Evolutionary conservation across 2,329 filamentous ascomycete genomes (phyloP).

Genomic region (Kalaharituber pfeilii): DNA sequence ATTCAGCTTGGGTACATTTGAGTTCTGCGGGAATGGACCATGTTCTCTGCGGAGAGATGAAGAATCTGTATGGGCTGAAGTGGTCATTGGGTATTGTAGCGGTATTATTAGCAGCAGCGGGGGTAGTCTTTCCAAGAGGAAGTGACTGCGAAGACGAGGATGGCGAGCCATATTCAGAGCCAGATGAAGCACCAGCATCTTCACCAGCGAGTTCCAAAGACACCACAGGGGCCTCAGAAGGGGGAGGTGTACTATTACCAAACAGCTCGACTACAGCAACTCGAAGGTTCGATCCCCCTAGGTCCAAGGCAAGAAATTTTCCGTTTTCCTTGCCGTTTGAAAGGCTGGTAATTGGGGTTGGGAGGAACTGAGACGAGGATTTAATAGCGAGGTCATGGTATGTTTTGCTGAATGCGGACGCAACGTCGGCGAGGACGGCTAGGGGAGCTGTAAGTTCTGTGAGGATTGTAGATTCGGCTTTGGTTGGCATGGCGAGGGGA

Average conservation of each 20-base stretch:
- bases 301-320: conserved; percentile 45
- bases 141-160: background rate
- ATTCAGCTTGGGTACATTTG: conserved; percentile 40
- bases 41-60: conserved; percentile 7
- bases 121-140: background rate
- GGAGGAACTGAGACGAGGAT: conserved; percentile 12
- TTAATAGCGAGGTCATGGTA: conserved; percentile 16
- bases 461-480: too few species aligned
- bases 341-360: conserved; percentile 25
- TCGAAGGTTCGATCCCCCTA: conserved; percentile 51
- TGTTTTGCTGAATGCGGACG: conserved; percentile 8
- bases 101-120: too few species aligned
- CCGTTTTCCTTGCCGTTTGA: conserved; percentile 44
- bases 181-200: too few species aligned
- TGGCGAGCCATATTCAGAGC: background rate
- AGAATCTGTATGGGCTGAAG: too few species aligned
- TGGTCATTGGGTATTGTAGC: too few species aligned
- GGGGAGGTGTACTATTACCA: conserved; percentile 36
- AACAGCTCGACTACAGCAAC: conserved; percentile 45
- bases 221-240: background rate
- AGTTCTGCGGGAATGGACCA: conserved; percentile 36
- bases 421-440: background rate
- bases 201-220: background rate
- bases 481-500: too few species aligned
- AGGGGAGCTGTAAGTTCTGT: background rate